Base-by-base conservation (phyloP, 805 yeast genomes). In the Candida odintsovae region DNA sequence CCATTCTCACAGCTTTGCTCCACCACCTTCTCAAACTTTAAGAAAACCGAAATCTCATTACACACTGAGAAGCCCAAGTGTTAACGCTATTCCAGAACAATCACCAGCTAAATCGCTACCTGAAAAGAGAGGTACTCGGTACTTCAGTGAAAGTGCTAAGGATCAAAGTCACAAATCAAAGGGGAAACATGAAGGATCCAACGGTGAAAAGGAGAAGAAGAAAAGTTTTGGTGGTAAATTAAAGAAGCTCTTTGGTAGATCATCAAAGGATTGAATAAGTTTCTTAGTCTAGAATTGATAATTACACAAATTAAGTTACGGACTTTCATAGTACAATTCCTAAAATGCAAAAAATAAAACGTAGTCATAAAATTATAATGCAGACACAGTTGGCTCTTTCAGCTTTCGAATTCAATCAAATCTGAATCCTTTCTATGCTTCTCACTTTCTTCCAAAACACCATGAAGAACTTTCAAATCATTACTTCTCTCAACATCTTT, bases 321-420 rank as follows among this genome's bases (percentile, higher is more conserved):
- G n/a, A n/a, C n/a, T n/a, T n/a, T n/a, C n/a, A n/a, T n/a, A n/a
- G n/a, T n/a, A n/a, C n/a, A n/a, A n/a, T n/a, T n/a, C n/a, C n/a
- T n/a, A 25, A 25, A 11, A 22, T 5, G 23, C 8, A 31, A 12
- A n/a, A 12, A 6, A 12, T 31, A 31, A 25, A 10, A 28, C n/a
- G 31, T 28, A 33, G 20, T 33, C 20, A 33, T n/a, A 18, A 33
- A 33, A 16, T 6, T 16, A 33, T 33, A 33, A 16, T 33, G 36
- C 36, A 16, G 13, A 13, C 15, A 28, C 31, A 13, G 7, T 28
- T 11, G 7, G 13, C 6, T 12, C 42, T 46, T 25, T 50, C 54
- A 42, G 21, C 69, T 66, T 51, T 71, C 76, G 55, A 75, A 75
- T 50, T 75, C 79, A 44, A 75, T 72, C 44, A 75, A 59, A 43